Base-by-base conservation (phyloP, 2,329 filamentous ascomycete genomes). In the Colletotrichum truncatum region DNA sequence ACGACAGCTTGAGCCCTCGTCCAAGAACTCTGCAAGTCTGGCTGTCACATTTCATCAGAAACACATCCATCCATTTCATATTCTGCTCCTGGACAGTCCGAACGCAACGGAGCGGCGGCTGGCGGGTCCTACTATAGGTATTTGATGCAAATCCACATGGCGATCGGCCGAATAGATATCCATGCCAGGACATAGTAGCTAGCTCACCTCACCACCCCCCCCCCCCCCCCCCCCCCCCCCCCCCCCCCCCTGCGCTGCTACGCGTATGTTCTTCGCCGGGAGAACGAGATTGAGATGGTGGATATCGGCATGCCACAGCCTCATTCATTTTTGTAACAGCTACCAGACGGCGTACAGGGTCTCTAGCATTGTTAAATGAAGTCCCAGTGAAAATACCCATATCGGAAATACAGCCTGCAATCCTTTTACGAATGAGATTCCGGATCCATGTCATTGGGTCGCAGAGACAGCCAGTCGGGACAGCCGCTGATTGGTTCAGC, bases 371-470 rank as follows among this genome's bases (percentile, higher is more conserved):
- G 43, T 54, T 51, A 36, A 55, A 65, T 55, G 57, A 62, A 28
- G 28, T 26, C 49, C 41, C 49, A 28, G 21, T n/a, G 28, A 43
- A 48, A 62, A 43, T 45, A 54, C 41, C 62, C 57, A 45, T 65
- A 62, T 65, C 57, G 62, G 62, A 65, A 49, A 55, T 62, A 18
- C 34, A 48, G 41, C 34, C 62, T 16, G 48, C 56, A 55, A 34
- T 54, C 48, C 57, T 55, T 23, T 51, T 61, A 62, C 62, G 49
- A 62, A 65, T 55, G 41, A 43, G 56, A 62, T 62, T 65, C 49
- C 62, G 49, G 49, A 62, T 49, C 62, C 62, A 62, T 65, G 62
- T 43, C 36, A 43, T 55, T 65, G 62, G 62, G 62, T 62, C 57
- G 34, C 49, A 36, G 62, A 62, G 48, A 62, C 57, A 21, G 41